These are phyloP conservation scores for Rhizopus arrhizus DNA, from an alignment of 371 early-diverging fungal species.

Conservation along the genomic window DNA sequence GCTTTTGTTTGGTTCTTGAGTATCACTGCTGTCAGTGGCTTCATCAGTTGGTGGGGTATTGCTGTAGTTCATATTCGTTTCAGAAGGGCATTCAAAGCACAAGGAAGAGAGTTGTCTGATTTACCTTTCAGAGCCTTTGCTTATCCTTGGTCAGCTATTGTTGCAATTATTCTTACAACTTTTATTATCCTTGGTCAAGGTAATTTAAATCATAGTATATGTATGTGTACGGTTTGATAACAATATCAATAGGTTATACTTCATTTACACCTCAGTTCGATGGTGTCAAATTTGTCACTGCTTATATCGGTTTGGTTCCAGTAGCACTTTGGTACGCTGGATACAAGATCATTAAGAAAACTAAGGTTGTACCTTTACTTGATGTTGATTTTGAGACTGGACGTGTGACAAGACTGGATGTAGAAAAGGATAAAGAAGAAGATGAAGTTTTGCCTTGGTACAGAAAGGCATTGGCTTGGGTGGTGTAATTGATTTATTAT, in stretches of 20 bases:
- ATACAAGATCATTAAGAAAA: constrained; percentile 53
- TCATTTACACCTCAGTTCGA: constrained; percentile 36
- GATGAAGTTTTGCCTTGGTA: constrained; percentile 19
- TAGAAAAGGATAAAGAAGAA: no score
- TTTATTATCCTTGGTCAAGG: constrained; percentile 63
- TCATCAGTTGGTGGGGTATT: constrained; percentile 81
- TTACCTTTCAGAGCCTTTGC: constrained; percentile 73
- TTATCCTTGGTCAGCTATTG: constrained; percentile 68
- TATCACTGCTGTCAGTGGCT: constrained; percentile 74
- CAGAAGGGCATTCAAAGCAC: constrained; percentile 73
- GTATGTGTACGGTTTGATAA: no score
- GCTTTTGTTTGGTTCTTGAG: constrained; percentile 79
- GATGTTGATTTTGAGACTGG: constrained; percentile 47
- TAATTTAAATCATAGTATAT: no score
- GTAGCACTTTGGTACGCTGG: constrained; percentile 46
- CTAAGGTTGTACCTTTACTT: constrained; percentile 58
- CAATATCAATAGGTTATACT: constrained; percentile 19
- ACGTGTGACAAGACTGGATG: constrained; percentile 33
- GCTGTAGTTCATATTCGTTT: constrained; percentile 79
- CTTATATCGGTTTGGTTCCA: constrained; percentile 51
- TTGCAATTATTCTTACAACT: constrained; percentile 45
- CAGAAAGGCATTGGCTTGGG: constrained; percentile 23
- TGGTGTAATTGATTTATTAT: constrained; percentile 13
- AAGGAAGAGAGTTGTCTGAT: constrained; percentile 65
- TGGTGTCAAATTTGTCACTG: constrained; percentile 29